These are phyloP conservation scores for Vitis rupestris DNA, from an alignment of 164 flowering plant genomes.

Conservation along the genomic window DNA sequence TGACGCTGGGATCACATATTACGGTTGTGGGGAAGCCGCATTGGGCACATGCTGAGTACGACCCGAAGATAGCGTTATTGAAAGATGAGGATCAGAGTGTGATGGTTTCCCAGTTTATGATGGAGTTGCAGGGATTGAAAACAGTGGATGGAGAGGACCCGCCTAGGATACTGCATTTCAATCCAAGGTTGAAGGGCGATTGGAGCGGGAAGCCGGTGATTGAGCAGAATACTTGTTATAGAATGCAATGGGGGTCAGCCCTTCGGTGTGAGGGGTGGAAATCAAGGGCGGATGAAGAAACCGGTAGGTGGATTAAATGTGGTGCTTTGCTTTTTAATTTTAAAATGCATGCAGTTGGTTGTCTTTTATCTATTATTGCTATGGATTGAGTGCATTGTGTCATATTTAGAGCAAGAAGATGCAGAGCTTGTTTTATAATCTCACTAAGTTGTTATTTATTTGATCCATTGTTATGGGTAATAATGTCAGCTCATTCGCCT, in stretches of 20 bases:
- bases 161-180: slow-evolving; percentile 84
- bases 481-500: too few species aligned
- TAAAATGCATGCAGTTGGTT: not conserved
- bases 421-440: too few species aligned
- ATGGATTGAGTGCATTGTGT: too few species aligned
- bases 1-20: slow-evolving; percentile 81
- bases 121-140: slow-evolving; percentile 89
- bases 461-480: too few species aligned
- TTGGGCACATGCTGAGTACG: slow-evolving; percentile 61
- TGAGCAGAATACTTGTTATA: slow-evolving; percentile 89
- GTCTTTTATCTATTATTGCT: too few species aligned
- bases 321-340: not conserved
- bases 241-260: slow-evolving; percentile 92
- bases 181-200: slow-evolving; percentile 95
- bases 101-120: slow-evolving; percentile 83
- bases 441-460: too few species aligned
- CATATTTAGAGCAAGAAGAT: too few species aligned
- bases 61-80: slow-evolving; percentile 55
- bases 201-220: slow-evolving; percentile 92
- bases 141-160: slow-evolving; percentile 92
- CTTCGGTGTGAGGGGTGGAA: slow-evolving; percentile 84
- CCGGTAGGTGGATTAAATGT: slow-evolving; percentile 45
- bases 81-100: slow-evolving; percentile 54
- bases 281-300: slow-evolving; percentile 79
- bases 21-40: slow-evolving; percentile 78